Conservation (phyloP, 139 green algal species). For the Haematococcus lacustris region DNA sequence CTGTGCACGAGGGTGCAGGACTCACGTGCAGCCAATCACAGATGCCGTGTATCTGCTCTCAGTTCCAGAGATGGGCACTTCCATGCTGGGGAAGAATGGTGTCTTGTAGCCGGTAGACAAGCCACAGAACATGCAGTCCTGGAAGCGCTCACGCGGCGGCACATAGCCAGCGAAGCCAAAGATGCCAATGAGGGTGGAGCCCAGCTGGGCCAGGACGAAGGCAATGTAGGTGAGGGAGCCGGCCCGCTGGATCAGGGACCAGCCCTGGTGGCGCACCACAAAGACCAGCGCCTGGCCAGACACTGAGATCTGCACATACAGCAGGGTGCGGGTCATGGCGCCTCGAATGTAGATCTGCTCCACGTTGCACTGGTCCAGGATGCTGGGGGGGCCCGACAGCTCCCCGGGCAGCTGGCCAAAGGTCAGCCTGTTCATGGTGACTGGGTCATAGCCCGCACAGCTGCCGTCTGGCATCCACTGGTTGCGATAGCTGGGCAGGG, state of each 20-base stretch:
- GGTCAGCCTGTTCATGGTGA: no score
- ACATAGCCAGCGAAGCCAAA: constrained; percentile 71
- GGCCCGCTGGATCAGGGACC: constrained; percentile 46
- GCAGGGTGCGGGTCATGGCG: constrained; percentile 58
- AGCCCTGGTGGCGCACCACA: constrained; percentile 57
- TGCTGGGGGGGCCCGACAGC: no score
- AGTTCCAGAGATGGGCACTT: constrained; percentile 46
- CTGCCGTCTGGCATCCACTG: no score
- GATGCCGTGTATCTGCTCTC: constrained; percentile 54
- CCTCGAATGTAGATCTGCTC: constrained; percentile 70
- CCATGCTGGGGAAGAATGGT: constrained; percentile 36
- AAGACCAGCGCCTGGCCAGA: constrained; percentile 75
- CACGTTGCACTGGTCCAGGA: constrained; percentile 56
- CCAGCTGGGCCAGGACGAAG: constrained; percentile 61
- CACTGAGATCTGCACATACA: constrained; percentile 65
- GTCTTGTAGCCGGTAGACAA: constrained; percentile 25
- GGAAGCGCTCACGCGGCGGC: constrained; percentile 25
- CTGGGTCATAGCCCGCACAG: no score
- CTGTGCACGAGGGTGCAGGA: no score
- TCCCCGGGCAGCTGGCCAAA: no score
- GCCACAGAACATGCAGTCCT: constrained; percentile 49
- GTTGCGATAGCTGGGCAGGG: no score
- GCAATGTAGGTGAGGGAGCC: constrained; percentile 65
- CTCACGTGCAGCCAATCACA: constrained; percentile 61
- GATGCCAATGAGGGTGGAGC: constrained; percentile 51